Conservation (phyloP, 1,284 basidiomycete genomes). For the Sanghuangporus weigelae region DNA sequence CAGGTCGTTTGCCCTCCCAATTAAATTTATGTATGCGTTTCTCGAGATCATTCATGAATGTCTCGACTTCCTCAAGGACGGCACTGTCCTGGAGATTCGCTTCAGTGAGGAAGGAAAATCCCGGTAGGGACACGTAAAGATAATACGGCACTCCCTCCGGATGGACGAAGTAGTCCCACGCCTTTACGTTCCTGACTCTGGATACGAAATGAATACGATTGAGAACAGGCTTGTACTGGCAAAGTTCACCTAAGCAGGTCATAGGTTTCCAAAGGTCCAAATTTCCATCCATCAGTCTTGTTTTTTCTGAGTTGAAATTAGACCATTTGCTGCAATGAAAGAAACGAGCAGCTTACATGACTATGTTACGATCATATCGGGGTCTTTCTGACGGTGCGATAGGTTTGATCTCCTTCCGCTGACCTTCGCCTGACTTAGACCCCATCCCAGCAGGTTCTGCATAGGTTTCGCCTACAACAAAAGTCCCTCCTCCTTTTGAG, state of each 20-base stretch:
- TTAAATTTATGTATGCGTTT: neutral
- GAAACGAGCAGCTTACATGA: neutral
- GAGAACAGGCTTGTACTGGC: neutral
- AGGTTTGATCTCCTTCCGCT: neutral
- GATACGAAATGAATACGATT: neutral
- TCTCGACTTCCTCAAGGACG: neutral
- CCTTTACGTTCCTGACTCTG: neutral
- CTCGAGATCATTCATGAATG: neutral
- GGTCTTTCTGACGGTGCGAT: neutral
- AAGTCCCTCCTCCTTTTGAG: neutral
- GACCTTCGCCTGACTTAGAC: neutral
- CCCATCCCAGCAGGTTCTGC: neutral
- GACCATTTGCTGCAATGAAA: neutral
- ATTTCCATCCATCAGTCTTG: neutral
- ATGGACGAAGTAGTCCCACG: slow-evolving; percentile 1
- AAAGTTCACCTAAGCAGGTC: neutral
- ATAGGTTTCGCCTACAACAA: neutral
- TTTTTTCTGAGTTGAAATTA: neutral
- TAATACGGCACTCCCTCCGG: slow-evolving; percentile 9
- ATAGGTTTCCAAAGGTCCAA: neutral
- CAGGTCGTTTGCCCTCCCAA: neutral
- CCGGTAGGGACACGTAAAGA: neutral
- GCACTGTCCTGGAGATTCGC: neutral
- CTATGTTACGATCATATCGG: slow-evolving; percentile 5
- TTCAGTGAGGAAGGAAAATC: slow-evolving; percentile 2